Percentiles rank a stretch among this genome's conserved stretches.
phyloP scores from a whole-genome alignment of 345 rosid species.

The Citrus trifoliata region DNA sequence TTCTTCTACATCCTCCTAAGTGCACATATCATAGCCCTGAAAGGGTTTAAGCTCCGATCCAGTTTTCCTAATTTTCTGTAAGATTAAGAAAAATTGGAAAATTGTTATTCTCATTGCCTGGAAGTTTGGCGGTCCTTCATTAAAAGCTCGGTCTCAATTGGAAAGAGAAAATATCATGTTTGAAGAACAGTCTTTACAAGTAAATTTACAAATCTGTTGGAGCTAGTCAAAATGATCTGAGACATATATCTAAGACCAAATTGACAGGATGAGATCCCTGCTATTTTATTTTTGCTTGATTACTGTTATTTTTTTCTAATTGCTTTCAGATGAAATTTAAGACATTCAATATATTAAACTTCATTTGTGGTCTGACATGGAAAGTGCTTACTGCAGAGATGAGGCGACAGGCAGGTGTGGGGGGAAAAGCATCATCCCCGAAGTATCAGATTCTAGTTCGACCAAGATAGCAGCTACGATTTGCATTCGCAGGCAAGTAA shows the following conservation, averaged over 20 bases:
- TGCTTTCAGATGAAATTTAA: background rate
- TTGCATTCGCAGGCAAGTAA: constrained; percentile 50
- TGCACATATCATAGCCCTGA: background rate
- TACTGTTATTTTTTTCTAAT: background rate
- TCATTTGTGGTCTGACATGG: background rate
- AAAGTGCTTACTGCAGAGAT: constrained; percentile 56
- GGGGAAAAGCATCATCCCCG: constrained; percentile 60
- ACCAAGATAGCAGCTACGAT: constrained; percentile 52
- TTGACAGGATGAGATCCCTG: background rate
- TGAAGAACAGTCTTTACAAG: background rate
- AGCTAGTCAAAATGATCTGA: background rate
- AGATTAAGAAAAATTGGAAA: background rate
- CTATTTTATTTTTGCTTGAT: background rate
- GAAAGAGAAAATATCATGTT: background rate
- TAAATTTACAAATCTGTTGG: background rate
- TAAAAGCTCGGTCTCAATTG: background rate
- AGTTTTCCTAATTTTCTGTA: background rate
- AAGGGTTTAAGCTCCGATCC: background rate
- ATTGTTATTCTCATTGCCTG: background rate
- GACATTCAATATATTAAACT: background rate
- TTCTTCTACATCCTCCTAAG: background rate
- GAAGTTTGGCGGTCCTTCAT: background rate
- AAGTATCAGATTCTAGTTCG: constrained; percentile 37
- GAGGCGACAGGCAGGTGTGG: constrained; percentile 52
- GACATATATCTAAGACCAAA: background rate